These are phyloP conservation scores for Inga leiocalycina DNA, from an alignment of 306 rosid species.

Conservation along the genomic window DNA sequence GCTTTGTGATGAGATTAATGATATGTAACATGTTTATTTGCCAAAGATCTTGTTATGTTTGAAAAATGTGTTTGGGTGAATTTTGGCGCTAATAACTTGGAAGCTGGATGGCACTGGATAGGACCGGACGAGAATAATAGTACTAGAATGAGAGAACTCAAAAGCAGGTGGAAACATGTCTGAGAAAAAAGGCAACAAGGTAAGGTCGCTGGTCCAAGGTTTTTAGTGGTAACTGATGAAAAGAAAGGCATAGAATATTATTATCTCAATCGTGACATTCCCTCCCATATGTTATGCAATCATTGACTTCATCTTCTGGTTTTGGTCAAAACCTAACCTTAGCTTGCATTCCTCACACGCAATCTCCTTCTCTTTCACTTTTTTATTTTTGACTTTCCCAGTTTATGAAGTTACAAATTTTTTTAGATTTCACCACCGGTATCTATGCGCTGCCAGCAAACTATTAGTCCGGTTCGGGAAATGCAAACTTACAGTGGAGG, in stretches of 20 bases:
- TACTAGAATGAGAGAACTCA: background rate
- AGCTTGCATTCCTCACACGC: slow-evolving; percentile 5
- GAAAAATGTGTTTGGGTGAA: background rate
- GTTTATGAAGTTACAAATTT: too few species aligned
- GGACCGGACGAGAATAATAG: background rate
- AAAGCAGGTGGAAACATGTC: background rate
- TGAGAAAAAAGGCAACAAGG: background rate
- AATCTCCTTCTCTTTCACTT: background rate
- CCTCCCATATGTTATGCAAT: slow-evolving; percentile 39
- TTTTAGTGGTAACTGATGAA: slow-evolving; percentile 23
- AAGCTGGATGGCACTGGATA: background rate
- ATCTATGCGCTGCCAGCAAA: too few species aligned
- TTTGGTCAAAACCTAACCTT: slow-evolving; percentile 34
- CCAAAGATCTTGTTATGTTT: background rate
- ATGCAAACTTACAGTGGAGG: too few species aligned
- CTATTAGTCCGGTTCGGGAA: too few species aligned
- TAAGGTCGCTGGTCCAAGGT: slow-evolving; percentile 6
- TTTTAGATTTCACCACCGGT: too few species aligned
- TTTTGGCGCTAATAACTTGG: background rate
- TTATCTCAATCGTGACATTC: slow-evolving; percentile 35
- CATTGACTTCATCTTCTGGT: slow-evolving; percentile 43
- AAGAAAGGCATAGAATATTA: slow-evolving; percentile 36
- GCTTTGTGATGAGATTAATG: background rate
- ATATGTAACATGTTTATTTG: background rate
- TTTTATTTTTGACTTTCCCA: background rate